phyloP scores from a whole-genome alignment of 2,329 filamentous ascomycete species.

The Fusarium piperis region DNA sequence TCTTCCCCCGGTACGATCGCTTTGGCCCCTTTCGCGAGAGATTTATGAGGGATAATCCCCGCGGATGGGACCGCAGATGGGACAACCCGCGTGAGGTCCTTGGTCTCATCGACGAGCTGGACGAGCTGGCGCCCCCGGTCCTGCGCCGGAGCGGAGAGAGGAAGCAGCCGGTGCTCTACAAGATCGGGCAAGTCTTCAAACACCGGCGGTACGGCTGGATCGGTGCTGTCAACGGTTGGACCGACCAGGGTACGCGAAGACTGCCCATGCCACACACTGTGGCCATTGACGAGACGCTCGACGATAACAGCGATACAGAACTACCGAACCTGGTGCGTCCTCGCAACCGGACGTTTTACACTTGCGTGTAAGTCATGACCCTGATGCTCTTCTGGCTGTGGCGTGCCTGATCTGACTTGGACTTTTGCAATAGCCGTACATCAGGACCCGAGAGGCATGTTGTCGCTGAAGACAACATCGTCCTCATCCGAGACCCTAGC shows the following conservation, averaged over 20 bases:
- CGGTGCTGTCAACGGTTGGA: constrained; percentile 91
- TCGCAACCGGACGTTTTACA: constrained; percentile 70
- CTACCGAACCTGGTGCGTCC: constrained; percentile 40
- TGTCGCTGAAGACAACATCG: constrained; percentile 78
- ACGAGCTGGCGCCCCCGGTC: constrained; percentile 52
- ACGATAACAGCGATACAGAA: constrained; percentile 42
- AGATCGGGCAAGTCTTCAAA: constrained; percentile 83
- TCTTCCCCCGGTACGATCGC: constrained; percentile 67
- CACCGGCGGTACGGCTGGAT: constrained; percentile 84
- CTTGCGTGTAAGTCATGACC: constrained; percentile 76
- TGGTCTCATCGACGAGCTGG: constrained; percentile 54
- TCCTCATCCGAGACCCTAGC: constrained; percentile 61
- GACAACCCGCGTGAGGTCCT: constrained; percentile 46
- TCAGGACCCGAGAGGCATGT: constrained; percentile 48
- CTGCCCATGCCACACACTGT: constrained; percentile 41
- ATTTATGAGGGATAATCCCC: constrained; percentile 40
- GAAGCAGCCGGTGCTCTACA: constrained; percentile 56
- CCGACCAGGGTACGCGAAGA: constrained; percentile 55
- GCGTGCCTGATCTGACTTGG: constrained; percentile 6
- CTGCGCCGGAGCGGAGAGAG: constrained; percentile 43
- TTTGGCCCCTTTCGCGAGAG: constrained; percentile 47
- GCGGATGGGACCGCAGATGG: constrained; percentile 41
- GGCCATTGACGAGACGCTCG: constrained; percentile 40
- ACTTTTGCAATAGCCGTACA: constrained; percentile 40
- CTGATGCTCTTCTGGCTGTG: not conserved